Evolutionary conservation across 257 asterid genomes (phyloP).

Genomic region (Mitragyna speciosa): DNA sequence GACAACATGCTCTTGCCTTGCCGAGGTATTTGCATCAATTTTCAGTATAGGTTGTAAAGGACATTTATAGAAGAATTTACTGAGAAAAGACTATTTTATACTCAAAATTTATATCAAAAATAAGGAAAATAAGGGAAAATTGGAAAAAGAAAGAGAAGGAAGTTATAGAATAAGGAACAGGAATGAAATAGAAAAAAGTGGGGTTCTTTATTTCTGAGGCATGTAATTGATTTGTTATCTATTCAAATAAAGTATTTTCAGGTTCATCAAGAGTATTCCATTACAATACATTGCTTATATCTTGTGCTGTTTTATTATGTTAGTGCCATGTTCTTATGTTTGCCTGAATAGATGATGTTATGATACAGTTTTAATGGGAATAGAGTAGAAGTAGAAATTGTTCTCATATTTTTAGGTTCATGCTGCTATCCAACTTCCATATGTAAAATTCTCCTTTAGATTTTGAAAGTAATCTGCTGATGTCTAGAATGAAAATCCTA

Average conservation of each 20-base stretch:
- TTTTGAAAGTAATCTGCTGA: neutral
- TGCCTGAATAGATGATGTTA: neutral
- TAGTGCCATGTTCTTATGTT: neutral
- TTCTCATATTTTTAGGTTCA: neutral
- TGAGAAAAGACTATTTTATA: neutral
- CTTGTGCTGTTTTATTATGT: neutral
- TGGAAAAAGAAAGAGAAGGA: neutral
- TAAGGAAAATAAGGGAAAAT: neutral
- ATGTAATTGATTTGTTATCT: conserved; percentile 1
- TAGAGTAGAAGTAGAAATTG: neutral
- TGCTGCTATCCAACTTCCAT: neutral
- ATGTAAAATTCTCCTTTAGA: neutral
- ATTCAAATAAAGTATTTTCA: neutral
- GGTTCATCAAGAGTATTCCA: neutral
- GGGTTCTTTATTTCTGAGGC: conserved; percentile 17
- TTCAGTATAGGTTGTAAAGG: conserved; percentile 20
- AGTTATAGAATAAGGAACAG: neutral
- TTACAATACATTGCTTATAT: neutral
- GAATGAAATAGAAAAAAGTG: neutral
- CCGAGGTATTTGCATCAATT: neutral
- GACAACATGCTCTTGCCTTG: neutral
- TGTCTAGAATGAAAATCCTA: neutral
- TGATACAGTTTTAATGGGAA: neutral
- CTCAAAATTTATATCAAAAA: conserved; percentile 2
- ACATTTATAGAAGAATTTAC: conserved; percentile 6